Evolutionary conservation across 768 basidiomycete genomes (phyloP).

Genomic region (Phylloporus sp.): DNA sequence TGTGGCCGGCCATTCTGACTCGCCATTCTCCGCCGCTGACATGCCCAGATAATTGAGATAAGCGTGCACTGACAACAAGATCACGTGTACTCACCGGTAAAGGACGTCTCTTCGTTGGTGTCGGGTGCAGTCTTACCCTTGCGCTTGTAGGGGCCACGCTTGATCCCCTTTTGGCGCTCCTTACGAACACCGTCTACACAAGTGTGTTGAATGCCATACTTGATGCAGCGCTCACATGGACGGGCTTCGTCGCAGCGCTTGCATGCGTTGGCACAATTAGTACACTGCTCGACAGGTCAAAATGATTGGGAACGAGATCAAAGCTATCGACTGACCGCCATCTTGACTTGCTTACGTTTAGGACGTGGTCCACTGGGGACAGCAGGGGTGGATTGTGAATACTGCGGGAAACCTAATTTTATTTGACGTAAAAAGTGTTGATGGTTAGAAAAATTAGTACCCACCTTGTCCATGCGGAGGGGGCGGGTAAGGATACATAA

Average conservation of each 20-base stretch:
- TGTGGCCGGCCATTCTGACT: constrained; percentile 32
- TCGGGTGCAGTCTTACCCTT: constrained; percentile 36
- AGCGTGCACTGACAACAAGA: constrained; percentile 5
- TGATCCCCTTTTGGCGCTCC: constrained; percentile 58
- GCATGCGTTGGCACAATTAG: constrained; percentile 53
- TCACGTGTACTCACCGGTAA: constrained; percentile 14
- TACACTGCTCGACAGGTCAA: constrained; percentile 35
- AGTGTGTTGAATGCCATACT: constrained; percentile 53
- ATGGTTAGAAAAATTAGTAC: constrained; percentile 8
- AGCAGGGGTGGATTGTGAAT: constrained; percentile 21
- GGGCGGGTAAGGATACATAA: constrained; percentile 41
- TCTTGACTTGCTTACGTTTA: constrained; percentile 56
- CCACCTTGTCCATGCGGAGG: constrained; percentile 36
- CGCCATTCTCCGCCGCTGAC: constrained; percentile 19
- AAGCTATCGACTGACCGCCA: constrained; percentile 40
- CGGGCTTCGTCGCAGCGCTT: constrained; percentile 55
- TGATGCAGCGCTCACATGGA: constrained; percentile 59
- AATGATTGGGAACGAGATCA: constrained; percentile 1
- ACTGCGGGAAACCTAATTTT: constrained; percentile 31
- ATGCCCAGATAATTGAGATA: constrained; percentile 15
- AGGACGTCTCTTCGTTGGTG: constrained; percentile 22
- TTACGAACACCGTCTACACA: constrained; percentile 60
- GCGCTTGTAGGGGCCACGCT: constrained; percentile 55
- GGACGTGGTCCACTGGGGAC: constrained; percentile 24
- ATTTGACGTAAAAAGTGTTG: constrained; percentile 13